These are phyloP conservation scores for Trichoderma cornu-damae DNA, from an alignment of 2,329 filamentous ascomycete genomes.

Conservation along the genomic window DNA sequence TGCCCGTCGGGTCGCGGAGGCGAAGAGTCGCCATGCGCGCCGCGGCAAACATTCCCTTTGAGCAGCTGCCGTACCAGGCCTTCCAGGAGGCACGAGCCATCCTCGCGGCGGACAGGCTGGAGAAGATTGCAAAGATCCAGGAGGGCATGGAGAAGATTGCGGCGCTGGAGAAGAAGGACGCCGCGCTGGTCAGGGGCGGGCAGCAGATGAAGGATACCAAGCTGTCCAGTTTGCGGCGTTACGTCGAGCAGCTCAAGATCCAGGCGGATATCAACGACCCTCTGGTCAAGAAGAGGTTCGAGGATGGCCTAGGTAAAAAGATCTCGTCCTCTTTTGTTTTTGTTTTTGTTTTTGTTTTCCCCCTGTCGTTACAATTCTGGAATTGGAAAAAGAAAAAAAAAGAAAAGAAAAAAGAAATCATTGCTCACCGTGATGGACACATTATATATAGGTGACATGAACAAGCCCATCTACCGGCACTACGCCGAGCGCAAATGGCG, in stretches of 20 bases:
- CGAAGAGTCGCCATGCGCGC: constrained; percentile 67
- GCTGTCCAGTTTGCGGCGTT: constrained; percentile 62
- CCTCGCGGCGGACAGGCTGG: constrained; percentile 69
- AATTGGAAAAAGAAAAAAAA: background rate
- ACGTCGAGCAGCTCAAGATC: constrained; percentile 78
- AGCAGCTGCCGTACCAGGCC: constrained; percentile 92
- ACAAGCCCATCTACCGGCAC: constrained; percentile 90
- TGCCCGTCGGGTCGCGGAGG: constrained; percentile 78
- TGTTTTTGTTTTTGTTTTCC: background rate
- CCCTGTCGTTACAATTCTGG: background rate
- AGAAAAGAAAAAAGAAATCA: no score
- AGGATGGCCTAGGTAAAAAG: constrained; percentile 76
- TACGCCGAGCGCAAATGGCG: constrained; percentile 87
- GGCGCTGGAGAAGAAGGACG: constrained; percentile 55
- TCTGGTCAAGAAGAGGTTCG: constrained; percentile 84
- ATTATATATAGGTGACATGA: constrained; percentile 74
- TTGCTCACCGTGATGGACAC: background rate
- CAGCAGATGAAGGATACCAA: constrained; percentile 60
- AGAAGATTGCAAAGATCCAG: constrained; percentile 72
- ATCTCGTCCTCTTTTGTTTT: no score
- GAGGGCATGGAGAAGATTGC: constrained; percentile 64
- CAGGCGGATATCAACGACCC: constrained; percentile 93
- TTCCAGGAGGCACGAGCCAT: constrained; percentile 93
- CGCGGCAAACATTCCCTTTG: constrained; percentile 70
- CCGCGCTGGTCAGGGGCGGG: constrained; percentile 55